These are phyloP conservation scores for Fusarium xyrophilum DNA, from an alignment of 2,329 filamentous ascomycete genomes.

Conservation along the genomic window DNA sequence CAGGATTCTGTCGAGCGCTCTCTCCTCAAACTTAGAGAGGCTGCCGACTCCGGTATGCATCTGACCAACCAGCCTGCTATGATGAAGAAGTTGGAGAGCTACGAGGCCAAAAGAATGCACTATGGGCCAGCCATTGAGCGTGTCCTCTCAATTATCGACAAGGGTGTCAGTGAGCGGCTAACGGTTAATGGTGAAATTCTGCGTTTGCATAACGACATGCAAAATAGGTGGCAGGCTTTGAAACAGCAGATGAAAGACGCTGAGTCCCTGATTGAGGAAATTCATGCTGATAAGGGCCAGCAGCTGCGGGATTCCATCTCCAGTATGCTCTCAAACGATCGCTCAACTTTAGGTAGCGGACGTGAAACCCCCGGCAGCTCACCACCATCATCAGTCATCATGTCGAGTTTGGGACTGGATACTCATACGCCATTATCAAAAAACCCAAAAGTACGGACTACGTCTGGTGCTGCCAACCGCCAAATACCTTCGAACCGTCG, in stretches of 20 bases:
- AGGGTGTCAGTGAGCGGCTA: constrained; percentile 91
- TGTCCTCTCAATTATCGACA: constrained; percentile 90
- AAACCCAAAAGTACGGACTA: constrained; percentile 55
- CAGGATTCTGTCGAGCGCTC: constrained; percentile 93
- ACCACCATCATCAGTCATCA: constrained; percentile 67
- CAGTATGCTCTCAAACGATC: constrained; percentile 85
- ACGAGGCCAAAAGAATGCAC: constrained; percentile 92
- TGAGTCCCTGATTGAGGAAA: constrained; percentile 76
- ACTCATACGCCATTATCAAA: constrained; percentile 54
- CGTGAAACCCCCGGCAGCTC: constrained; percentile 75
- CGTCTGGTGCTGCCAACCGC: constrained; percentile 55
- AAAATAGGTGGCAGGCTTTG: constrained; percentile 78
- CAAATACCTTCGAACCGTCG: constrained; percentile 55
- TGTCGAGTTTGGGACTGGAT: constrained; percentile 62
- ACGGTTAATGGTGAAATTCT: constrained; percentile 97
- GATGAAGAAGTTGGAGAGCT: constrained; percentile 86
- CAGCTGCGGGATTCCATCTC: constrained; percentile 92
- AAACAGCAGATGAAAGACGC: constrained; percentile 80
- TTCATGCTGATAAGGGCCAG: constrained; percentile 70
- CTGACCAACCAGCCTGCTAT: constrained; percentile 73
- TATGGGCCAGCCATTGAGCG: constrained; percentile 93
- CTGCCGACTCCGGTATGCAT: constrained; percentile 76
- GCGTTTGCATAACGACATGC: constrained; percentile 83
- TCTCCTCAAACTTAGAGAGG: constrained; percentile 80
- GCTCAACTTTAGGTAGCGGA: constrained; percentile 72